A percentile compares a stretch with the other conserved stretches of the same genome.
phyloP scores from a whole-genome alignment of 257 asterid genomes.

The Jaltomata sinuosa region DNA sequence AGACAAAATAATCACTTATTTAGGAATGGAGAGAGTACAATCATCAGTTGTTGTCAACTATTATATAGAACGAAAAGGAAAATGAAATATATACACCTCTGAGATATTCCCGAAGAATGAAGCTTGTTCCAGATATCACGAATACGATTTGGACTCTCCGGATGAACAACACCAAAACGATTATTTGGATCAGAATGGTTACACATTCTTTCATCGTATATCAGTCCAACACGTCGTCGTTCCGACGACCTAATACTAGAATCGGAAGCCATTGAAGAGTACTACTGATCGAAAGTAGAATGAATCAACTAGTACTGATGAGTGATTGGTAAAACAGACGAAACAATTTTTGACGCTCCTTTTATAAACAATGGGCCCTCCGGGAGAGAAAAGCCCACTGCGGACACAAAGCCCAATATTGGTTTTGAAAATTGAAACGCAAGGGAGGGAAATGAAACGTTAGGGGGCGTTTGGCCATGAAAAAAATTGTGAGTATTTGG shows the following conservation, averaged over 20 bases:
- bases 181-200: conserved; percentile 46
- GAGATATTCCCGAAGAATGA: conserved; percentile 46
- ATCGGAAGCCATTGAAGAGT: background rate
- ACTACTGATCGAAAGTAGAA: background rate
- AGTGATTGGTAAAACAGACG: background rate
- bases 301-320: background rate
- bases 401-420: no score
- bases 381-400: no score
- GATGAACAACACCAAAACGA: no score
- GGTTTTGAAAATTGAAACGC: no score
- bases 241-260: background rate
- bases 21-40: no score
- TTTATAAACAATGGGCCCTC: background rate
- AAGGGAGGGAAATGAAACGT: no score
- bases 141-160: conserved; percentile 75
- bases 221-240: conserved; percentile 65
- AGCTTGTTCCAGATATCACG: conserved; percentile 69
- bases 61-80: background rate
- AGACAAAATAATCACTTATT: no score
- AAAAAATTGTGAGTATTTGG: no score
- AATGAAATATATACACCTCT: conserved; percentile 33
- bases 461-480: no score
- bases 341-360: background rate
- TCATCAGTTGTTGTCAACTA: background rate
- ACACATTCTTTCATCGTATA: conserved; percentile 82